Conservation (phyloP, 345 rosid genomes). For the Populus ilicifolia region DNA sequence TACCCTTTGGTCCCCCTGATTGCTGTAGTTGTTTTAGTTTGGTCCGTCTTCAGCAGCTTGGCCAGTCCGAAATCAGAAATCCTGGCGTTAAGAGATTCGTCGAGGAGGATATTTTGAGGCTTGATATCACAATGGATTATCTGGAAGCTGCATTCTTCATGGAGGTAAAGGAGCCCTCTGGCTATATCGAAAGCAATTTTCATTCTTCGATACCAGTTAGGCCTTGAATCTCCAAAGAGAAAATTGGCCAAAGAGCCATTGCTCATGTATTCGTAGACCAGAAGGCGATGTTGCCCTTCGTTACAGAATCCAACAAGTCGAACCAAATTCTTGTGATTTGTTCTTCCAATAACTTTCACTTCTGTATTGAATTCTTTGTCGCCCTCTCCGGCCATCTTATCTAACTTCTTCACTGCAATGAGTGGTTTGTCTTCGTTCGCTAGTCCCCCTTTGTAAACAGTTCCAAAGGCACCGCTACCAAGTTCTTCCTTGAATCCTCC, state of each 20-base stretch:
- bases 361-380: conserved; percentile 33
- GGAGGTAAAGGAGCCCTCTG: conserved; percentile 35
- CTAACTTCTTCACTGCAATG: conserved; percentile 38
- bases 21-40: conserved; percentile 23
- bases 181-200: conserved; percentile 32
- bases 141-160: conserved; percentile 36
- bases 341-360: conserved; percentile 25
- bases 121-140: conserved; percentile 44
- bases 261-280: conserved; percentile 38
- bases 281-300: conserved; percentile 18
- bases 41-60: conserved; percentile 28
- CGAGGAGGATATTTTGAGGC: conserved; percentile 41
- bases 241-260: conserved; percentile 28
- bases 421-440: background rate
- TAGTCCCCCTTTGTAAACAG: conserved; percentile 22
- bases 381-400: conserved; percentile 6
- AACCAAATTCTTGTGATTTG: conserved; percentile 40
- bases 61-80: conserved; percentile 45
- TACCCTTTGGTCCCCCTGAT: conserved; percentile 45
- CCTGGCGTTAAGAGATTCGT: background rate
- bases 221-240: conserved; percentile 26
- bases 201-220: conserved; percentile 24
- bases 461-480: conserved; percentile 30
- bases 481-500: conserved; percentile 36
- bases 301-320: conserved; percentile 37